Conservation (phyloP, 306 rosid genomes). For the Dryas drummondii region DNA sequence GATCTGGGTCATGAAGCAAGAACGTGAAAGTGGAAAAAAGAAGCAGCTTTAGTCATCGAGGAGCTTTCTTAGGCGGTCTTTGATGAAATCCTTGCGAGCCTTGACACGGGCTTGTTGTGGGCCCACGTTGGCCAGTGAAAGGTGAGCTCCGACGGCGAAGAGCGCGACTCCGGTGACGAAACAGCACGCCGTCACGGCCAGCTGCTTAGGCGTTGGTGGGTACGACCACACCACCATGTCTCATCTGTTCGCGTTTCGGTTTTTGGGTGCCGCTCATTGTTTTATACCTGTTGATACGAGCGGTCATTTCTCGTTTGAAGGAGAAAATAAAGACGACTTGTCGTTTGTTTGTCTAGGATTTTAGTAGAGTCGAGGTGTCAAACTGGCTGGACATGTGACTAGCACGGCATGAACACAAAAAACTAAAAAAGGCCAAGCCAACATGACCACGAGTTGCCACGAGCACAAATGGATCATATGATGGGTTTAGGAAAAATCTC, state of each 20-base stretch:
- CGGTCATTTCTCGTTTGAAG: neutral
- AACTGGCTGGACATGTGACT: no score
- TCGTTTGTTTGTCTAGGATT: no score
- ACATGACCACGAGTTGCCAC: no score
- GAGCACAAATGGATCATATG: no score
- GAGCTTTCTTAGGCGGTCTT: constrained; percentile 36
- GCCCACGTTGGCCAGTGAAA: constrained; percentile 37
- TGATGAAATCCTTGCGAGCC: constrained; percentile 43
- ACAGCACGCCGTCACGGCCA: constrained; percentile 26
- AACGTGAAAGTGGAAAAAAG: no score
- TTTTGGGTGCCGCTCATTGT: neutral
- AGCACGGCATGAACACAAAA: no score
- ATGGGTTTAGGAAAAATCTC: no score
- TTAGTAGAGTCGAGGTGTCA: no score
- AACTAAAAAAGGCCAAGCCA: no score
- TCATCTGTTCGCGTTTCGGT: neutral
- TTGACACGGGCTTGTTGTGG: constrained; percentile 48
- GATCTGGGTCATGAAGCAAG: no score
- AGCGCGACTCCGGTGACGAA: constrained; percentile 35
- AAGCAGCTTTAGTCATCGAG: constrained; percentile 17
- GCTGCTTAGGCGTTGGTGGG: constrained; percentile 39
- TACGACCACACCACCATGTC: constrained; percentile 42
- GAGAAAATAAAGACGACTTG: neutral
- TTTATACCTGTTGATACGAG: neutral
- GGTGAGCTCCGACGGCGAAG: constrained; percentile 40